Percentiles rank a stretch among this genome's conserved stretches.
These are phyloP conservation scores for Penicillium sp. DNA, from an alignment of 2,329 filamentous ascomycete species.

Conservation along the genomic window DNA sequence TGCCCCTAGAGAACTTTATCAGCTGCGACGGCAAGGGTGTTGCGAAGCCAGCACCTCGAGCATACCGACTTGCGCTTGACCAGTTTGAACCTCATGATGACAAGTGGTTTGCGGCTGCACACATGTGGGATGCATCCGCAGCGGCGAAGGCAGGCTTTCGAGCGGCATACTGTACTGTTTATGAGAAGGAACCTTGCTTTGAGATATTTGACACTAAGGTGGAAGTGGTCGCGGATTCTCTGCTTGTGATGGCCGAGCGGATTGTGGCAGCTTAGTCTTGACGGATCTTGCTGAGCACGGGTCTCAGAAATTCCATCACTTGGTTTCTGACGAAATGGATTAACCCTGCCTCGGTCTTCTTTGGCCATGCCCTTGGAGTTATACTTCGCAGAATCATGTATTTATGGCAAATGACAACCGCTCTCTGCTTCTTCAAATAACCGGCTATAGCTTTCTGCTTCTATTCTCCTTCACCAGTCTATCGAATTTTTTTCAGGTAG, in stretches of 20 bases:
- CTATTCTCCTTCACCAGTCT: too few relatives aligned
- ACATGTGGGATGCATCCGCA: conserved; percentile 62
- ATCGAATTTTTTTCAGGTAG: too few relatives aligned
- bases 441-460: too few relatives aligned
- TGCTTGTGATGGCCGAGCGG: conserved; percentile 53
- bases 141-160: conserved; percentile 55
- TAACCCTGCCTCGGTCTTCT: too few relatives aligned
- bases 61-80: conserved; percentile 51
- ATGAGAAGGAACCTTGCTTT: conserved; percentile 54
- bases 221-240: conserved; percentile 53
- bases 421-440: too few relatives aligned
- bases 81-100: conserved; percentile 42
- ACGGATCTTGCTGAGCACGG: too few relatives aligned
- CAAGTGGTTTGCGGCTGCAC: conserved; percentile 61
- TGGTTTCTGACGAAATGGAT: too few relatives aligned
- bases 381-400: too few relatives aligned
- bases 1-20: conserved; percentile 54
- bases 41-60: conserved; percentile 54
- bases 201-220: conserved; percentile 55
- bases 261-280: conserved; percentile 20
- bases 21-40: conserved; percentile 53
- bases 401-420: too few relatives aligned
- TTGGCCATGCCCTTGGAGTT: too few relatives aligned
- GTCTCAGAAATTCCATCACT: too few relatives aligned
- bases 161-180: conserved; percentile 57